phyloP scores from a whole-genome alignment of 148 eudicot species.

The Rhododendron simsii region DNA sequence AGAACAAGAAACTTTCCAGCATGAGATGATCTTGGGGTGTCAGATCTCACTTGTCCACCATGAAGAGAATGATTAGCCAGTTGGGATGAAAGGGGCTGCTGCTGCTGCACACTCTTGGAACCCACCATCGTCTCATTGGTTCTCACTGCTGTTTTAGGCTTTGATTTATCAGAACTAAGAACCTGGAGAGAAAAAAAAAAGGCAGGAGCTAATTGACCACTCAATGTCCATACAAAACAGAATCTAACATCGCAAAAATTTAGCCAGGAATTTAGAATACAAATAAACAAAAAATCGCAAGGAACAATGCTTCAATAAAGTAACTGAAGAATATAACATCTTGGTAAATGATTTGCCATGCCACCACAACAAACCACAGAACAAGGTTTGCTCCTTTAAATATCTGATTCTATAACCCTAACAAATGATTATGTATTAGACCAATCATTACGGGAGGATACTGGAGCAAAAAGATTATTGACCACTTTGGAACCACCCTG shows the following conservation, averaged over 20 bases:
- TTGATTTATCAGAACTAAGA: conserved; percentile 57
- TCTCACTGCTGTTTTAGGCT: conserved; percentile 48
- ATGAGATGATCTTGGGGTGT: conserved; percentile 40
- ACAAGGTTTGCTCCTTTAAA: neutral
- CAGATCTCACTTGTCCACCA: conserved; percentile 38
- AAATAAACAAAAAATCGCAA: neutral
- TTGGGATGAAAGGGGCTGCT: conserved; percentile 37
- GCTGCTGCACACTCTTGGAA: conserved; percentile 50
- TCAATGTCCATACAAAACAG: neutral
- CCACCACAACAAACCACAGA: neutral
- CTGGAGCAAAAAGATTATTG: neutral
- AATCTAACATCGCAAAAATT: neutral
- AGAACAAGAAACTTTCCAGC: conserved; percentile 56
- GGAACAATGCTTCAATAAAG: neutral
- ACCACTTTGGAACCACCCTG: neutral
- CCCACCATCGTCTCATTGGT: conserved; percentile 37
- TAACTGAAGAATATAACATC: neutral
- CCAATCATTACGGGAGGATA: neutral
- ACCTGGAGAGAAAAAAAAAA: conserved; percentile 32
- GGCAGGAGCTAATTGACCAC: conserved; percentile 2
- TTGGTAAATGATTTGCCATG: neutral
- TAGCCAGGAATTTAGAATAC: neutral
- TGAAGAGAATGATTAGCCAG: conserved; percentile 42
- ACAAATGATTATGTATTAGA: neutral
- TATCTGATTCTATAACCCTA: neutral